Base-by-base conservation (phyloP, 2,329 filamentous ascomycete species). In the Diaporthe sp. region DNA sequence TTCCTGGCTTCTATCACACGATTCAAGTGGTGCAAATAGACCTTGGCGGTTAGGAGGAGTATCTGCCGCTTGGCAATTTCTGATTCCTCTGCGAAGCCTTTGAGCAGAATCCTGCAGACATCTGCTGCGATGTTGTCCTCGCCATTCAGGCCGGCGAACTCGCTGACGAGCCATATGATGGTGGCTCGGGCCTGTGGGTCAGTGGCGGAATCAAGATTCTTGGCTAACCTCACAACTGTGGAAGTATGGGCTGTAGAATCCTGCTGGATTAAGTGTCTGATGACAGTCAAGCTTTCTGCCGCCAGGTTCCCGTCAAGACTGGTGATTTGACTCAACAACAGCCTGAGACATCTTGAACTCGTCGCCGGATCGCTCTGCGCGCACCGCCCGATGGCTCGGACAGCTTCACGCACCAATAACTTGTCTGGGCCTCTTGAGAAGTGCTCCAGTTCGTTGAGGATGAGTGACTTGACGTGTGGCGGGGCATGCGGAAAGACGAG, bases 121-220 rank as follows among this genome's bases (percentile, higher is more conserved):
- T 99, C 97, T 0, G 96, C 92, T 0, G 97, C 97, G 75, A 99
- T 96, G 79, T 97, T 97, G 81, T 97, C 92, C 75, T 96, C 92
- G 13, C 92, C 90, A 72, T 95, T 91, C 3, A 93, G 83, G 0
- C 95, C 94, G 0, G 96, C 92, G 79, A 97, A 98, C 83, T 99
- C 97, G 59, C 97, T 97, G 0, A 98, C 96, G 0, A 99, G 90
- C 97, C 97, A 99, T 78, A 99, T 94, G 76, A 99, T 98, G 66
- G 94, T 98, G 4, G 97, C 97, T 77, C 97, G 90, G 4, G 97
- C 97, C 75, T 95, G 93, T 1, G 97, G 92, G 75, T 97, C 96
- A 0, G 94, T 94, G 2, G 95, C 94, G 4, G 93, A 94, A 80
- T 98, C 97, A 2, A 99, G 90, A 76, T 98, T 96, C 83, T 95